These are phyloP conservation scores for Aspergillus pseudoglaucus DNA, from an alignment of 2,329 filamentous ascomycete genomes.

Conservation along the genomic window DNA sequence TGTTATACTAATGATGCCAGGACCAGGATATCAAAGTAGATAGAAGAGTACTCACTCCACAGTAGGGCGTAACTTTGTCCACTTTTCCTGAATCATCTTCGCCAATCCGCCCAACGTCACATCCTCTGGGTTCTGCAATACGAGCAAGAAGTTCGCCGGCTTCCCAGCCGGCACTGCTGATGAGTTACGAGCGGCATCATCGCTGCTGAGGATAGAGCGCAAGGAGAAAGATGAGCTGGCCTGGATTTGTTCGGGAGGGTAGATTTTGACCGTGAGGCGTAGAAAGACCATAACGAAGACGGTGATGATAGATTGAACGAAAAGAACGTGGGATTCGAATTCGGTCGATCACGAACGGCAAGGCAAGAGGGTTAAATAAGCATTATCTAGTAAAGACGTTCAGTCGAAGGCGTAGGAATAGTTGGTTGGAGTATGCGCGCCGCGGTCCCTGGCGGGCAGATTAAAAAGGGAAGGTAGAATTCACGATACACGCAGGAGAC, in stretches of 20 bases:
- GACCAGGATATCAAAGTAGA: not conserved
- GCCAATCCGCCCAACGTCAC: conserved; percentile 25
- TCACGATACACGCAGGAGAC: too few relatives aligned
- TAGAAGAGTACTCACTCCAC: conserved; percentile 21
- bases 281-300: conserved; percentile 28
- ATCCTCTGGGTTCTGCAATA: conserved; percentile 25
- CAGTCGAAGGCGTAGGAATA: too few relatives aligned
- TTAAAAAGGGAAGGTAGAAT: too few relatives aligned
- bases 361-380: too few relatives aligned
- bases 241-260: conserved; percentile 19
- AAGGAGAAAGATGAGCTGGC: conserved; percentile 8
- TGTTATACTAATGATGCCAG: not conserved
- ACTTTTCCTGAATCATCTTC: conserved; percentile 26
- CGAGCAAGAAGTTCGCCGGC: conserved; percentile 24
- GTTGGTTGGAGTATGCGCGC: too few relatives aligned
- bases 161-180: conserved; percentile 7
- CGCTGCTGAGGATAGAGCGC: conserved; percentile 11
- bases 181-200: conserved; percentile 4
- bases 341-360: not conserved
- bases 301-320: not conserved
- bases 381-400: too few relatives aligned
- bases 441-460: too few relatives aligned
- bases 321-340: not conserved
- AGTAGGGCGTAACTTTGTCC: conserved; percentile 26
- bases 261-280: conserved; percentile 31